Evolutionary conservation across 192 early-diverging fungal genomes (phyloP).

Genomic region (Entomortierella beljakovae): DNA sequence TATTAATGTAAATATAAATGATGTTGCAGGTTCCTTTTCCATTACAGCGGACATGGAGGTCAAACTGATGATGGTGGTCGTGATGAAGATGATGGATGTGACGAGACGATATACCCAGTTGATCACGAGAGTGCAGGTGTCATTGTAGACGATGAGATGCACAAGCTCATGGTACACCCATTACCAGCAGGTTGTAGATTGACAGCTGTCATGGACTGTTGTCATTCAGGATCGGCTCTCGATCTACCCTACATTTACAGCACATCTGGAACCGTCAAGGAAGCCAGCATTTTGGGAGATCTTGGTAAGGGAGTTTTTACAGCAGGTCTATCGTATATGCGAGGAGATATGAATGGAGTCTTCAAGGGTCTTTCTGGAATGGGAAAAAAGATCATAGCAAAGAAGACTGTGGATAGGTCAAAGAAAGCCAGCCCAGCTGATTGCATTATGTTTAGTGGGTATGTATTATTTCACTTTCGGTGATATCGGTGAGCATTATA

Average conservation of each 20-base stretch:
- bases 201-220: conserved; percentile 89
- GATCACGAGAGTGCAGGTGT: conserved; percentile 66
- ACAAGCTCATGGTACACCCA: conserved; percentile 77
- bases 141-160: conserved; percentile 83
- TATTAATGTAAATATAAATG: too few species aligned
- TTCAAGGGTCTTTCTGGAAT: conserved; percentile 52
- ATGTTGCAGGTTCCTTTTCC: conserved; percentile 74
- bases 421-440: conserved; percentile 68
- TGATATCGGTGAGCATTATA: neutral
- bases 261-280: conserved; percentile 69
- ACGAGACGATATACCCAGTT: conserved; percentile 83
- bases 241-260: conserved; percentile 87
- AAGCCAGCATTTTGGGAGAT: conserved; percentile 59
- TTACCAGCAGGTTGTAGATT: conserved; percentile 74
- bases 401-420: conserved; percentile 17
- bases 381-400: conserved; percentile 54
- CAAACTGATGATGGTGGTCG: conserved; percentile 67
- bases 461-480: conserved; percentile 5
- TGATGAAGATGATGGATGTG: conserved; percentile 83
- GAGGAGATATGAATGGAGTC: conserved; percentile 56
- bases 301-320: conserved; percentile 58
- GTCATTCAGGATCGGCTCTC: conserved; percentile 85
- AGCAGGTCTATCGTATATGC: conserved; percentile 62
- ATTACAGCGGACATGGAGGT: conserved; percentile 85
- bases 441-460: conserved; percentile 85